phyloP scores from a whole-genome alignment of 352 stramenopile genomes.

The Globisporangium paroecandrum region DNA sequence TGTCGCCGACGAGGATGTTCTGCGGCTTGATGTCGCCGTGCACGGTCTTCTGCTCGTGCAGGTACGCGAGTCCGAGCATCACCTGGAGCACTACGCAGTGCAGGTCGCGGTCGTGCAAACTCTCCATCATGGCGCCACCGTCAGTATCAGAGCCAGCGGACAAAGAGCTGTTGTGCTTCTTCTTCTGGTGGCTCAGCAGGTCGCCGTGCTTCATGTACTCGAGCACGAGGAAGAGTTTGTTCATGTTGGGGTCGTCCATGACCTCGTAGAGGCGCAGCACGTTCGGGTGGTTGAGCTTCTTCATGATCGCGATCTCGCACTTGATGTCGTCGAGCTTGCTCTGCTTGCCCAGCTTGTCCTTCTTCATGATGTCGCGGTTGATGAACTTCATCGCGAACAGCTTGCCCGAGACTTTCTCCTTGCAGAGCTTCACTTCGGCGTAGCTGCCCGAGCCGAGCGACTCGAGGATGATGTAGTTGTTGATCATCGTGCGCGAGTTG shows the following conservation, averaged over 20 bases:
- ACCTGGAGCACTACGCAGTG: constrained; percentile 75
- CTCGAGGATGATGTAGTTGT: constrained; percentile 93
- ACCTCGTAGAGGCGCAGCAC: constrained; percentile 93
- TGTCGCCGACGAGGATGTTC: constrained; percentile 84
- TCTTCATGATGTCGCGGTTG: constrained; percentile 85
- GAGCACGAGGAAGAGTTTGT: constrained; percentile 96
- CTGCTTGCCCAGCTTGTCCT: constrained; percentile 75
- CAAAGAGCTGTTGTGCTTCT: constrained; percentile 34
- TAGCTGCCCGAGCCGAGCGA: constrained; percentile 84
- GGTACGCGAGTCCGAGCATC: constrained; percentile 85
- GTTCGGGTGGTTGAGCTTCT: constrained; percentile 95
- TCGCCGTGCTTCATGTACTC: constrained; percentile 93
- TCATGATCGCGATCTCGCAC: constrained; percentile 97
- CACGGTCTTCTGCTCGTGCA: constrained; percentile 83
- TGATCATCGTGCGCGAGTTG: constrained; percentile 88
- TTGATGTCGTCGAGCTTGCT: constrained; percentile 87
- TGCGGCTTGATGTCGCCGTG: constrained; percentile 88
- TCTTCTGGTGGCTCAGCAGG: constrained; percentile 70
- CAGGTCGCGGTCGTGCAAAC: constrained; percentile 62
- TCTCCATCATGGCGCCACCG: constrained; percentile 22
- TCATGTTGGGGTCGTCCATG: constrained; percentile 93
- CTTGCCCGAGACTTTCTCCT: constrained; percentile 71
- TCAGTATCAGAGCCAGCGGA: not conserved
- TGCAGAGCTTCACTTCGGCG: constrained; percentile 89
- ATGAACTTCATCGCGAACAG: constrained; percentile 88